Evolutionary conservation across 2,329 filamentous ascomycete species (phyloP).

Genomic region (Proliferodiscus dingleyae): DNA sequence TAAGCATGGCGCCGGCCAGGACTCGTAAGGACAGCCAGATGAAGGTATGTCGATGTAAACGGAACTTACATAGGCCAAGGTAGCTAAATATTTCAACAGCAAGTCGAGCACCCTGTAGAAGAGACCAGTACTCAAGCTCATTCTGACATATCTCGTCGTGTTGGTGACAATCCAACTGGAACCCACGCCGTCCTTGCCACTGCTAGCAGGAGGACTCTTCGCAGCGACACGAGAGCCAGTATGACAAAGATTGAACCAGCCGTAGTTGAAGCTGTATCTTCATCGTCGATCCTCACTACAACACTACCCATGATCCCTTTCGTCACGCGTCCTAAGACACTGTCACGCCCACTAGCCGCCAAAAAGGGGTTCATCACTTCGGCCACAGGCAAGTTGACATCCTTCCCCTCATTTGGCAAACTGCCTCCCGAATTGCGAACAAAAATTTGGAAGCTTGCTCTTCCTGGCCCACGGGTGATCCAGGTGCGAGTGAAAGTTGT

Average conservation of each 20-base stretch:
- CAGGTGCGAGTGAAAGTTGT: neutral
- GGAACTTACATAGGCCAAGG: too few relatives aligned
- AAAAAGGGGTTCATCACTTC: neutral
- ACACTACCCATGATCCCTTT: neutral
- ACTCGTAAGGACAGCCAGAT: too few relatives aligned
- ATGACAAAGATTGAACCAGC: neutral
- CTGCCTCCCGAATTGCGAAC: neutral
- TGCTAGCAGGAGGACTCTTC: too few relatives aligned
- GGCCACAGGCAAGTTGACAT: neutral
- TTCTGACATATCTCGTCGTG: too few relatives aligned
- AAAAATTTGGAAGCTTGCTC: conserved; percentile 1
- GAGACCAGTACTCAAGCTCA: too few relatives aligned
- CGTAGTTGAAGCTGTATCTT: neutral
- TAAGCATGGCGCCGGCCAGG: too few relatives aligned
- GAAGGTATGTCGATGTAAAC: too few relatives aligned
- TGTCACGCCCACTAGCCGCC: neutral
- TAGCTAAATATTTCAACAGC: too few relatives aligned
- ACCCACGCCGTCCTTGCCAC: too few relatives aligned
- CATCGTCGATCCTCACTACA: neutral
- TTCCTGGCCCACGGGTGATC: neutral
- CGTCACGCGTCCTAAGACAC: neutral
- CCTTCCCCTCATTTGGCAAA: neutral
- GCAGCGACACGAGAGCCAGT: too few relatives aligned
- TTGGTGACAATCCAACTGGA: too few relatives aligned
- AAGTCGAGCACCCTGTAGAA: too few relatives aligned